Base-by-base conservation (phyloP, 23 red algal genomes). In the Cyanidium caldarium region DNA sequence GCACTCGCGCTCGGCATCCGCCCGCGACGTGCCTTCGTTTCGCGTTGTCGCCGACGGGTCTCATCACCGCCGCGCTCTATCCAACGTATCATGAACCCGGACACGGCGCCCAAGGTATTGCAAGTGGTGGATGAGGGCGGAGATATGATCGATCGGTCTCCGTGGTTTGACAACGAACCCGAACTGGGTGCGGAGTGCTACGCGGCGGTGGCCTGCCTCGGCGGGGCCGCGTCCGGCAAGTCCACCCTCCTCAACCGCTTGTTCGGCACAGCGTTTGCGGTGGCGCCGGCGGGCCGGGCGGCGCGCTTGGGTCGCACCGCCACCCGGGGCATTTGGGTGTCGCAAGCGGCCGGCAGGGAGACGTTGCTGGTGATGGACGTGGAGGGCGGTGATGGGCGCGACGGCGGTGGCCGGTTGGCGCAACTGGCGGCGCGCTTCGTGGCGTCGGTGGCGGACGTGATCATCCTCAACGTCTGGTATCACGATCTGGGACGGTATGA, bases 401-500 rank as follows among this genome's bases (percentile, higher is more conserved):
- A 82, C 29, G 38, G 77, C 34, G 89, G 89, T 0, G 82, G 83
- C 51, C 66, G 73, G 33, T 86, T 94, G 66, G 73, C 77, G 44
- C 67, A 69, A 2, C 77, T 82, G 0, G 76, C 73, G 34, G 82
- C 83, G 35, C 57, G 68, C 15, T 88, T 88, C 45, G 84, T 77
- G 0, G 75, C 73, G 3, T 56, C 73, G 34, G 73, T 98, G 31
- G 69, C 92, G 2, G 84, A 98, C 45, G 92, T 98, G 7, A 40
- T 88, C 2, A 12, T 98, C 10, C 25, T 87, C 29, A 98, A 98
- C 46, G 29, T 98, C 23, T 88, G 84, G 83, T 86, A 82, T 51
- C 83, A 88, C 46, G 92, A 98, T 42, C 69, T 98, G 0, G 84
- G 84, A 30, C 76, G 92, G 38, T 77, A 77, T 65, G 85, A 98